Conservation (phyloP, 2,329 filamentous ascomycete genomes). For the Chrysoporthe austroafricana region DNA sequence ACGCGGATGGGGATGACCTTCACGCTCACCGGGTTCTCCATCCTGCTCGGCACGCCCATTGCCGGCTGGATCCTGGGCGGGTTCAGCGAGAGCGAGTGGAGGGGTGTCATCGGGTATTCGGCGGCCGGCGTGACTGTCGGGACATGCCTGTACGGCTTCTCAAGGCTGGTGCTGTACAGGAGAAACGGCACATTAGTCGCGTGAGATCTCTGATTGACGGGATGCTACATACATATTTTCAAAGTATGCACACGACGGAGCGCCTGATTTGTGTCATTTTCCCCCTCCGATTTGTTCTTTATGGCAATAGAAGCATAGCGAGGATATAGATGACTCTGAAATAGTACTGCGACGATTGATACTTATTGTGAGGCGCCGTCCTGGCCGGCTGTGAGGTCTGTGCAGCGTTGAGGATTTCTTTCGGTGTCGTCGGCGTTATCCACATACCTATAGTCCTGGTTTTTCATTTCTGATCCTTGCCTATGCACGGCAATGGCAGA, state of each 20-base stretch:
- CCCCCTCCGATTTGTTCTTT: background rate
- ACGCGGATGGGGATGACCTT: constrained; percentile 49
- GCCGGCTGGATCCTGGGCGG: constrained; percentile 51
- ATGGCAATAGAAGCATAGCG: constrained; percentile 5
- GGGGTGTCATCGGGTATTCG: constrained; percentile 39
- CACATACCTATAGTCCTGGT: too few relatives aligned
- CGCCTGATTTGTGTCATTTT: too few relatives aligned
- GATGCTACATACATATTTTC: background rate
- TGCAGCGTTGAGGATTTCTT: too few relatives aligned
- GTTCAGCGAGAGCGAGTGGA: constrained; percentile 37
- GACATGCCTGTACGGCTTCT: constrained; percentile 30
- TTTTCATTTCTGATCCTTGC: too few relatives aligned
- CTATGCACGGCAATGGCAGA: background rate
- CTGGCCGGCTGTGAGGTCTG: too few relatives aligned
- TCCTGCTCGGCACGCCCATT: constrained; percentile 55
- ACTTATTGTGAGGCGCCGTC: too few relatives aligned
- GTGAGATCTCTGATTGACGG: background rate
- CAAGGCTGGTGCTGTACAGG: constrained; percentile 34
- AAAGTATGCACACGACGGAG: background rate
- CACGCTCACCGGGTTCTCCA: constrained; percentile 45
- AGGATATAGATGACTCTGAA: background rate
- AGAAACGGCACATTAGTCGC: constrained; percentile 29
- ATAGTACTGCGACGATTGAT: too few relatives aligned
- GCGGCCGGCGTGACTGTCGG: constrained; percentile 38
- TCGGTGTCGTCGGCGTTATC: too few relatives aligned